Evolutionary conservation across 352 stramenopile species (phyloP).

Genomic region (Pythium brassicae): DNA sequence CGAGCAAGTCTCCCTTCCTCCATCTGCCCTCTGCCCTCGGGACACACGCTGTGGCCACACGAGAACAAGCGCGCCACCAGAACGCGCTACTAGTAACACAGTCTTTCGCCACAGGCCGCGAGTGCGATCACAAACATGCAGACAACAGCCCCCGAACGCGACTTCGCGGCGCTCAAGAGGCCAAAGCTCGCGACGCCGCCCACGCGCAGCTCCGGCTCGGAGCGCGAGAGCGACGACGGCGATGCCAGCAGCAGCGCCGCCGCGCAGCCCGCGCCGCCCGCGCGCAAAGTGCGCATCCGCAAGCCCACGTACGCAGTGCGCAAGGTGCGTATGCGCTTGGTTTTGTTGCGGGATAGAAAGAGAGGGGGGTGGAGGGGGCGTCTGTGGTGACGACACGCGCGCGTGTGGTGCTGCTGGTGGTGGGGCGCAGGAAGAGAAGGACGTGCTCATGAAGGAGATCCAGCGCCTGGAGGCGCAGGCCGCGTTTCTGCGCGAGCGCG

Average conservation of each 20-base stretch:
- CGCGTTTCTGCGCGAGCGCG: slow-evolving; percentile 18
- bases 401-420: no score
- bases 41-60: no score
- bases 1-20: no score
- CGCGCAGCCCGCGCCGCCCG: neutral
- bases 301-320: slow-evolving; percentile 19
- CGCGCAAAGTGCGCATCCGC: slow-evolving; percentile 14
- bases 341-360: neutral
- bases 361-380: no score
- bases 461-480: slow-evolving; percentile 28
- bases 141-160: no score
- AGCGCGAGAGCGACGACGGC: slow-evolving; percentile 8
- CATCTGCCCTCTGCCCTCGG: no score
- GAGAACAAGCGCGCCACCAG: no score
- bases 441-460: slow-evolving; percentile 31
- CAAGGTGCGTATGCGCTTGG: slow-evolving; percentile 6
- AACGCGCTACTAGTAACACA: no score
- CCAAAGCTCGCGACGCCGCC: neutral
- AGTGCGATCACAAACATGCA: no score
- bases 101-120: no score
- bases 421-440: slow-evolving; percentile 33
- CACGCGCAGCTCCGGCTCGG: slow-evolving; percentile 7
- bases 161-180: slow-evolving; percentile 6
- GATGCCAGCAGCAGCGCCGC: slow-evolving; percentile 10
- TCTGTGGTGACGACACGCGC: no score